Percentiles rank a stretch among this genome's conserved stretches.
These are phyloP conservation scores for Styphnolobium japonicum DNA, from an alignment of 306 rosid species.

Conservation along the genomic window DNA sequence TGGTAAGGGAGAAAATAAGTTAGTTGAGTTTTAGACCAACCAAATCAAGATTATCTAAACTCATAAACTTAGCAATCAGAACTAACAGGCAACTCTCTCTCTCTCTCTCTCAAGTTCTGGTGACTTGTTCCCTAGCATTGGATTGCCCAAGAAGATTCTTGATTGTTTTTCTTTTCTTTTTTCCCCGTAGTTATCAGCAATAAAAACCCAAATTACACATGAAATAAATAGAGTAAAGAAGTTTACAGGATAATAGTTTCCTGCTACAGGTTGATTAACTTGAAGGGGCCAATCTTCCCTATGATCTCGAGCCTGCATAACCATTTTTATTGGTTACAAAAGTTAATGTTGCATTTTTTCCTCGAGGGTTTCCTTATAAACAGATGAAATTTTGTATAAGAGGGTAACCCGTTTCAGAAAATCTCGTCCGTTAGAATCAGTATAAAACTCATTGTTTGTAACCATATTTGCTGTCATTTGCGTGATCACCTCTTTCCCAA, in stretches of 20 bases:
- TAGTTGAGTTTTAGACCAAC: background rate
- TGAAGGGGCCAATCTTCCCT: slow-evolving; percentile 80
- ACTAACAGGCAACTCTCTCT: background rate
- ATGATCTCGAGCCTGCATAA: slow-evolving; percentile 67
- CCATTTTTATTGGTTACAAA: slow-evolving; percentile 1
- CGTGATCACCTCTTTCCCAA: slow-evolving; percentile 88
- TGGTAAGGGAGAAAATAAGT: slow-evolving; percentile 30
- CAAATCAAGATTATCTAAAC: background rate
- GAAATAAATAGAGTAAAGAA: slow-evolving; percentile 9
- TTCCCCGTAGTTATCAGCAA: background rate
- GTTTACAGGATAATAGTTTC: slow-evolving; percentile 92
- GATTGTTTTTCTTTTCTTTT: background rate
- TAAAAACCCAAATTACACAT: background rate
- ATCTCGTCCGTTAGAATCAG: slow-evolving; percentile 93
- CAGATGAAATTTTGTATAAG: background rate
- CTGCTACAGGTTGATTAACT: slow-evolving; percentile 83
- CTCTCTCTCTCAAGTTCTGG: background rate
- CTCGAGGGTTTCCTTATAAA: background rate
- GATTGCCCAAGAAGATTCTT: background rate
- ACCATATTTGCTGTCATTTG: slow-evolving; percentile 70
- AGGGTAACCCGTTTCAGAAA: slow-evolving; percentile 72
- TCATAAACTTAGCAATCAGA: background rate
- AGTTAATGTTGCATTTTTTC: background rate
- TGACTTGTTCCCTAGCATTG: background rate
- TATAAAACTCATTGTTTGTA: slow-evolving; percentile 71